Base-by-base conservation (phyloP, 352 stramenopile species). In the Saprolegnia parasitica region DNA sequence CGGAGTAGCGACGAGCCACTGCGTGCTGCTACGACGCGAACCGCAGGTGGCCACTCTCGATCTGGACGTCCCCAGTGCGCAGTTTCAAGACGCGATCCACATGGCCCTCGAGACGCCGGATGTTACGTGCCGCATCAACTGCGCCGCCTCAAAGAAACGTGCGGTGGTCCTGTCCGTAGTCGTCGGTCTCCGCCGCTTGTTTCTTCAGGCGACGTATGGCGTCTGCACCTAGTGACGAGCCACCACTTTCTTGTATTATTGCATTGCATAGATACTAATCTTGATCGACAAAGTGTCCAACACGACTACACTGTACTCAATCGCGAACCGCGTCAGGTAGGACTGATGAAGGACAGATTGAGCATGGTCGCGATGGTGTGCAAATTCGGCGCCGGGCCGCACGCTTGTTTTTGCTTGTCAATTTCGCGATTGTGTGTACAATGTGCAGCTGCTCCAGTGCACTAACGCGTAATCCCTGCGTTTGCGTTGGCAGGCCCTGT, bases 1-100 rank as follows among this genome's bases (percentile, higher is more conserved):
- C n/a, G n/a, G n/a, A n/a, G 46, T 62, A 70, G 63, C 50, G 0
- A 62, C 63, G 39, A 55, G 42, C 29, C 63, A 61, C 62, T 70
- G 63, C 54, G 50, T 70, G 5, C 18, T 24, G 46, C 39, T 35
- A 11, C 54, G 18, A 26, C 32, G 45, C 9, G 18, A 39, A 23
- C 29, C 20, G 18, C 49, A 18, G 8, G 18, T 20, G 13, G 35
- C 54, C 1, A 29, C 15, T 23, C 5, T 70, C 24, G 63, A 70
- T 26, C 37, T 70, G 46, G 63, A 70, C 37, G 32, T 70, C 20
- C 13, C 1, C 4, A n/a, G 11, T 9, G 52, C 18, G 42, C 13
- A 49, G 11, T 15, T 15, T 49, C 11, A 15, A 16, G 20, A 60
- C 20, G 52, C n/a, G 11, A 24, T 24, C 52, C 42, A 60, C 1